phyloP scores from a whole-genome alignment of 2,329 filamentous ascomycete species.

The Pyrenochaeta sp. region DNA sequence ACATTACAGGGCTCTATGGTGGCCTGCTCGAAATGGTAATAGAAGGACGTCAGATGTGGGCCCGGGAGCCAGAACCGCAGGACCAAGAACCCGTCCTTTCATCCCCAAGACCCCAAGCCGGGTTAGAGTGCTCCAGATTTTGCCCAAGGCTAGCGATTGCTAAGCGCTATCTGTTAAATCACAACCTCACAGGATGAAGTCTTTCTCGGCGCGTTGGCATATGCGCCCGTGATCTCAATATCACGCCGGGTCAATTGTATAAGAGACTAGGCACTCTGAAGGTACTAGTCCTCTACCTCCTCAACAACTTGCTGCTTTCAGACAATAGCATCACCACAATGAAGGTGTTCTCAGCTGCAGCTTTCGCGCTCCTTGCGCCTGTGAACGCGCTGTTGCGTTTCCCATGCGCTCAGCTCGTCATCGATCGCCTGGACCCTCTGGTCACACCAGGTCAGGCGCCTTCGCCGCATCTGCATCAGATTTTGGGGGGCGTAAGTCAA shows the following conservation, averaged over 20 bases:
- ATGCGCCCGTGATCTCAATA: background rate
- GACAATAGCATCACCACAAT: constrained; percentile 15
- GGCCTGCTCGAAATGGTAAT: background rate
- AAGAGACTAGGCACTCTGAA: background rate
- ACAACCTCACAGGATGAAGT: background rate
- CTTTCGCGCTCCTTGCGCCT: constrained; percentile 24
- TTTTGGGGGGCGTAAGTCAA: constrained; percentile 25
- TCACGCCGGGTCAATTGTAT: constrained; percentile 2
- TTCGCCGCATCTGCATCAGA: constrained; percentile 36
- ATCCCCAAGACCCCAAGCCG: background rate
- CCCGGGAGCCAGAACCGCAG: background rate
- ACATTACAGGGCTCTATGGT: background rate
- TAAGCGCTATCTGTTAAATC: constrained; percentile 1
- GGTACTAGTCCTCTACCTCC: background rate
- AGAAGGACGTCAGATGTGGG: background rate
- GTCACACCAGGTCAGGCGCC: constrained; percentile 31
- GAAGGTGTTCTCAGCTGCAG: constrained; percentile 16
- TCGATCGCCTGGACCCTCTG: constrained; percentile 32
- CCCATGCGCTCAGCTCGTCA: constrained; percentile 33
- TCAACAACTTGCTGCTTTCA: background rate
- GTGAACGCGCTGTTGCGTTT: constrained; percentile 30
- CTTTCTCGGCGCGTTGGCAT: constrained; percentile 3
- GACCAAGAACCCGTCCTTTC: background rate
- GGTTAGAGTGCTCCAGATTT: background rate
- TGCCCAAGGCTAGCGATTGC: constrained; percentile 1